These are phyloP conservation scores for Trichoderma guizhouense DNA, from an alignment of 2,329 filamentous ascomycete species.

Conservation along the genomic window DNA sequence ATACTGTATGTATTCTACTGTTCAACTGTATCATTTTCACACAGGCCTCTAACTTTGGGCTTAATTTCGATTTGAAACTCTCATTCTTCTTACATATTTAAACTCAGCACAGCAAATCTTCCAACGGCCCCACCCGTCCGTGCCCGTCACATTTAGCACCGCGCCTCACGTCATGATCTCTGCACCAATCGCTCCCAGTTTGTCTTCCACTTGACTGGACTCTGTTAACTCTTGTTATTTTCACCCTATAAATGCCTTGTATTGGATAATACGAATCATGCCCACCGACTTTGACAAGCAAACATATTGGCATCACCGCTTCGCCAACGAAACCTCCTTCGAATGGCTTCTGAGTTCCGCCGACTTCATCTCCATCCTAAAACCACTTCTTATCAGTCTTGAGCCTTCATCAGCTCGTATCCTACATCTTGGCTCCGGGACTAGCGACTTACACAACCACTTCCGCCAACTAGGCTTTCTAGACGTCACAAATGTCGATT, in stretches of 20 bases:
- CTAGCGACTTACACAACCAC: slow-evolving; percentile 48
- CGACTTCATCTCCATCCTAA: slow-evolving; percentile 39
- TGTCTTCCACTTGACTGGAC: neutral
- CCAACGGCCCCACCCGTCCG: neutral
- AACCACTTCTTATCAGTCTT: slow-evolving; percentile 36
- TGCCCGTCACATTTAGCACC: neutral
- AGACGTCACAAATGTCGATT: slow-evolving; percentile 48
- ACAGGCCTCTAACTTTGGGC: too few species aligned
- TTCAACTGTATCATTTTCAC: too few species aligned
- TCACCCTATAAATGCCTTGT: too few species aligned
- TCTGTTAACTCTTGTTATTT: neutral
- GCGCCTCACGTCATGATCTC: neutral
- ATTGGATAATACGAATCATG: slow-evolving; percentile 22
- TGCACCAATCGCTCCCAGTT: neutral
- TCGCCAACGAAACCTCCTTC: slow-evolving; percentile 42
- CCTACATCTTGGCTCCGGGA: slow-evolving; percentile 48
- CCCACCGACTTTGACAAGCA: slow-evolving; percentile 45
- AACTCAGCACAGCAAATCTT: neutral
- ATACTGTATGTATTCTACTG: too few species aligned
- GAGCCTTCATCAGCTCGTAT: slow-evolving; percentile 31
- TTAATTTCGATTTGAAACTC: neutral
- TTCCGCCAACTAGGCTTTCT: slow-evolving; percentile 42
- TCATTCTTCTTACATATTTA: neutral
- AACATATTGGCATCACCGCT: slow-evolving; percentile 49
- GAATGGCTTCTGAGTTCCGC: slow-evolving; percentile 47